A percentile compares a stretch with the other conserved stretches of the same genome.
phyloP scores from a whole-genome alignment of 1,284 basidiomycete genomes.

The Sporisorium graminicola region DNA sequence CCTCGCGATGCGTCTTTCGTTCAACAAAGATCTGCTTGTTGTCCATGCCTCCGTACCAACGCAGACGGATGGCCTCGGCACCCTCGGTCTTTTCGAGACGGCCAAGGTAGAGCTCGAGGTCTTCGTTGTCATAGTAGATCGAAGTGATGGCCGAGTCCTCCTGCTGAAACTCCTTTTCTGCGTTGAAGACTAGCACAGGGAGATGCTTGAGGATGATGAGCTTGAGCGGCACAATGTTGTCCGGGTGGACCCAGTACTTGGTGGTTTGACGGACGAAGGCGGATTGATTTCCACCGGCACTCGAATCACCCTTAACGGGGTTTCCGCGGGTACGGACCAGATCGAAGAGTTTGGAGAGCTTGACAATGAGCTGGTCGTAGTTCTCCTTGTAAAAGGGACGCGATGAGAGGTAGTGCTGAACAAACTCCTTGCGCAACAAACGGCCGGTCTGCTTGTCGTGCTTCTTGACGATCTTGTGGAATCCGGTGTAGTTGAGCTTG shows the following conservation, averaged over 20 bases:
- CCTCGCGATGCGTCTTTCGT: constrained; percentile 97
- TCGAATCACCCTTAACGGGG: constrained; percentile 91
- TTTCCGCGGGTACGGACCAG: constrained; percentile 95
- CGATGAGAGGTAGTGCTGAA: constrained; percentile 91
- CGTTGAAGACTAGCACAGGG: constrained; percentile 82
- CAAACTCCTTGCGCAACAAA: constrained; percentile 75
- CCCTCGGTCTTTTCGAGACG: constrained; percentile 98
- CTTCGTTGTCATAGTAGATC: constrained; percentile 93
- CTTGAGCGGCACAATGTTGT: constrained; percentile 91
- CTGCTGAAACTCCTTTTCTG: constrained; percentile 90
- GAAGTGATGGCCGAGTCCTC: constrained; percentile 88
- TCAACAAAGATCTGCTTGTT: constrained; percentile 90
- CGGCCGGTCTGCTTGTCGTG: constrained; percentile 80
- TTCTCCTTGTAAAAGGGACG: constrained; percentile 91
- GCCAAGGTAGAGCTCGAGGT: constrained; percentile 96
- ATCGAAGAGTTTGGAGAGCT: constrained; percentile 94
- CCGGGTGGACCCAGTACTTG: constrained; percentile 91
- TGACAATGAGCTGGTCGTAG: constrained; percentile 89
- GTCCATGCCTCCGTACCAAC: constrained; percentile 95
- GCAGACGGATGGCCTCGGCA: constrained; percentile 92
- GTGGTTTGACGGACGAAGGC: constrained; percentile 98
- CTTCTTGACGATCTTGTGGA: constrained; percentile 99
- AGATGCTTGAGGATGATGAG: constrained; percentile 92
- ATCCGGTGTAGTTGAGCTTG: constrained; percentile 95
- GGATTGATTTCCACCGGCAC: constrained; percentile 93